Evolutionary conservation across 352 stramenopile species (phyloP), one percentile per base, ranked within the genome.

Genomic region (Phytopythium vexans): DNA sequence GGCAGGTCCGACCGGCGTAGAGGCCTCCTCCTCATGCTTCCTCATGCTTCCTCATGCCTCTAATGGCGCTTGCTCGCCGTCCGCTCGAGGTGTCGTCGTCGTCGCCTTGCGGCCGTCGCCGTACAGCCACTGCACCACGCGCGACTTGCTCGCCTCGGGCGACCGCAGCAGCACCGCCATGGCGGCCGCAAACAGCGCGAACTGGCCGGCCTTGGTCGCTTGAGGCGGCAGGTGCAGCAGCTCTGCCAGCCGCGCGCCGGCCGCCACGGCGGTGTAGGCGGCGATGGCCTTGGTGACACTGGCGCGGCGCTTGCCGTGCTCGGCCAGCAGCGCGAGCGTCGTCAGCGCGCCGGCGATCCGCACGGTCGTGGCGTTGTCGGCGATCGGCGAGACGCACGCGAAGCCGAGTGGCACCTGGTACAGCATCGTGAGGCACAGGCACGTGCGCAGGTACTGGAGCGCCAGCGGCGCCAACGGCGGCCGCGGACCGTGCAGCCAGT

Each of bases 201-300:
- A 64, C 52, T 90, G 77, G 11, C 58, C 58, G 9, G 62, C 50
- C 31, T 63, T 51, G n/a, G 66, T 54, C 16, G n/a, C 33, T 12
- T 52, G 49, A 5, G 49, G 43, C 4, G 68, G 48, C 34, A 73
- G 15, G 0, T 55, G 49, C 27, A 81, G 35, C 1, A 51, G 34
- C 16, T 56, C 43, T 4, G 56, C 58, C 40, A 76, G 49, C 9
- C 57, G 62, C 47, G 68, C 54, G 16, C 68, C 73, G 32, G 64
- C 62, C 27, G 62, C 64, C 43, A 68, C 64, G 10, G 81, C 58
- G 45, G 66, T 58, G 62, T 89, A 91, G 32, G 85, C 58, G 0
- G 72, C 64, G 34, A 86, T 64, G 12, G 74, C 72, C 54, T 88
- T 86, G 36, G 88, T 60, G 35, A 88, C 74, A 32, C 63, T 78